Base-by-base conservation (phyloP, 768 basidiomycete genomes). In the Podaxis carcinomalis region DNA sequence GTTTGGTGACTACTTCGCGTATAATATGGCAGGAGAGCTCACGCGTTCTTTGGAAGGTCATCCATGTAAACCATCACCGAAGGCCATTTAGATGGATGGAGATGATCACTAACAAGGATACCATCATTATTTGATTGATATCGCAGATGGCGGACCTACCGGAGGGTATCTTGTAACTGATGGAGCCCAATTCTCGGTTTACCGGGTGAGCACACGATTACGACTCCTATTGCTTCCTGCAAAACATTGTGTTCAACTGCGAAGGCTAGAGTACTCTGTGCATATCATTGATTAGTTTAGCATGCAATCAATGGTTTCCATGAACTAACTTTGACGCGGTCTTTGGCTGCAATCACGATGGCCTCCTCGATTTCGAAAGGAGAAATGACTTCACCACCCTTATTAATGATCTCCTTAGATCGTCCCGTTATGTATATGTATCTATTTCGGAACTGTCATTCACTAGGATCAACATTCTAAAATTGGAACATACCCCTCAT, bases 311-410 rank as follows among this genome's bases (percentile, higher is more conserved):
- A 32, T 23, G 56, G 32, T 23, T n/a, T 39, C 25, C 56, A 28
- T 28, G 32, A 28, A 50, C 65, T 28, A 58, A 77, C 78, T 71
- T 76, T 77, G 21, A 80, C 77, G 37, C 67, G 68, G 42, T 71
- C 72, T 68, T 74, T 77, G 4, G 77, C 78, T 10, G 74, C 76
- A 16, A 71, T 75, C 42, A 74, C 69, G 40, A 87, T 70, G 3
- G 84, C 84, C 57, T 83, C 80, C 69, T 87, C 85, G 23, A 87
- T 72, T 70, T 87, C 84, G 60, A 85, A 80, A 1, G 85, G 85
- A 3, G 81, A 83, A 44, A 85, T 79, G 55, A 85, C 83, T 70
- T 86, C 84, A 6, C 84, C 84, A 16, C 83, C 84, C 64, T 81
- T 80, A 65, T 81, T 81, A 64, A 83, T 83, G 62, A 84, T 81